Evolutionary conservation across 1,284 basidiomycete species (phyloP).

Genomic region (Malassezia japonica): DNA sequence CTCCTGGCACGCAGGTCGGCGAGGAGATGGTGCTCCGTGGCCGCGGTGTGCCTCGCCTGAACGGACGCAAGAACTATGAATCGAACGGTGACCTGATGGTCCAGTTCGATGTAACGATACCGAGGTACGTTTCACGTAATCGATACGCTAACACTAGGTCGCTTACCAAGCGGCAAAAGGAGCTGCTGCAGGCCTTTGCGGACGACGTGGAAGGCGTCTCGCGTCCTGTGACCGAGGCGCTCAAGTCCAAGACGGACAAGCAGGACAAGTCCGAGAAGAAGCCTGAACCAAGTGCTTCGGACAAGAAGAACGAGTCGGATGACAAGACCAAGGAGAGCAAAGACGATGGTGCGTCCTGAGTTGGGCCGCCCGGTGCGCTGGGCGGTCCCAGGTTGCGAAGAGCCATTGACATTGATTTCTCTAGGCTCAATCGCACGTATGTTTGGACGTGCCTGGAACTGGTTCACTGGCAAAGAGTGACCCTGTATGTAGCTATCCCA

Average conservation of each 20-base stretch:
- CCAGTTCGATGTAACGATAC: conserved; percentile 75
- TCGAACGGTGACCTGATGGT: conserved; percentile 73
- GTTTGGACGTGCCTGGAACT: conserved; percentile 5
- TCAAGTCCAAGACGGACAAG: not conserved
- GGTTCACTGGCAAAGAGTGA: conserved; percentile 3
- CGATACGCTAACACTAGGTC: conserved; percentile 54
- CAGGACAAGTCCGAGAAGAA: not conserved
- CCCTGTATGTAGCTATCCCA: not conserved
- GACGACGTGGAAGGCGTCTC: conserved; percentile 79
- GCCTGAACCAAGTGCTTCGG: not conserved
- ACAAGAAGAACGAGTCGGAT: not conserved
- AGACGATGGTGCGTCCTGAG: conserved; percentile 17
- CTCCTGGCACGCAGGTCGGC: conserved; percentile 85
- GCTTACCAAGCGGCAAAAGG: conserved; percentile 69
- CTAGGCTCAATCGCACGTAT: conserved; percentile 6
- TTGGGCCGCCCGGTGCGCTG: not conserved
- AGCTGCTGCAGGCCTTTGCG: conserved; percentile 80
- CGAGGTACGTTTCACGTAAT: conserved; percentile 59
- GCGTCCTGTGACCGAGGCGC: not conserved
- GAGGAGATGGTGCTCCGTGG: conserved; percentile 92
- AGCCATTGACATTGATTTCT: conserved; percentile 3
- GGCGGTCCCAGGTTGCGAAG: not conserved
- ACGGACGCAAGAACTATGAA: conserved; percentile 51
- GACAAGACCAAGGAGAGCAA: not conserved
- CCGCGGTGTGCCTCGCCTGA: conserved; percentile 61